phyloP scores from a whole-genome alignment of 495 filamentous ascomycete species.

The Neurospora tetrasperma region DNA sequence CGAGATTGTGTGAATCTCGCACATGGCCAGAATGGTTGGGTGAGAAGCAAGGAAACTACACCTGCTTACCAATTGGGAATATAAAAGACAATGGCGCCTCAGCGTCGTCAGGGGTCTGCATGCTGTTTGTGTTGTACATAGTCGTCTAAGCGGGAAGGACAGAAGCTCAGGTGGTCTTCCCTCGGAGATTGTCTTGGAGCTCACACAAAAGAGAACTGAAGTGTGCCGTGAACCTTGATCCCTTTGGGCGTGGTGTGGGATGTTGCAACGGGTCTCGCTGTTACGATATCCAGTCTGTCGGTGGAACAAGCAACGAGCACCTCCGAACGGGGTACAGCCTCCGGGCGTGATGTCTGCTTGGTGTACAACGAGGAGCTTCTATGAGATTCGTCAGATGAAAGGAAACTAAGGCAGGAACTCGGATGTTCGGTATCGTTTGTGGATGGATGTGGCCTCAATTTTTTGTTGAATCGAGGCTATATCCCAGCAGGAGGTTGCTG shows the following conservation, averaged over 20 bases:
- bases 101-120: slow-evolving; percentile 37
- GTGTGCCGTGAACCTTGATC: neutral
- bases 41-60: slow-evolving; percentile 17
- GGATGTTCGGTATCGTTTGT: neutral
- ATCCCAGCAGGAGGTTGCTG: neutral
- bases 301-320: neutral
- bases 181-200: neutral
- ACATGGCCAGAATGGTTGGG: slow-evolving; percentile 40
- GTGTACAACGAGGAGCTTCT: neutral
- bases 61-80: slow-evolving; percentile 38
- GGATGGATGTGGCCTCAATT: neutral
- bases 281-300: neutral
- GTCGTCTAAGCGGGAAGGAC: slow-evolving; percentile 7
- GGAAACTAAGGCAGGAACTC: neutral
- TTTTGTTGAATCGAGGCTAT: neutral
- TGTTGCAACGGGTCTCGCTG: neutral
- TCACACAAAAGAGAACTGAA: neutral
- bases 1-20: slow-evolving; percentile 23
- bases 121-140: slow-evolving; percentile 20
- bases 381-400: neutral
- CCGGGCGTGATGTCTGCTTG: neutral
- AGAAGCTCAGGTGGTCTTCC: slow-evolving; percentile 1
- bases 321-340: neutral
- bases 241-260: neutral
- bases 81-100: slow-evolving; percentile 33